Evolutionary conservation across 1,284 basidiomycete genomes (phyloP), one percentile per base, ranked within the genome.

Genomic region (Butyriboletus appendiculatus): DNA sequence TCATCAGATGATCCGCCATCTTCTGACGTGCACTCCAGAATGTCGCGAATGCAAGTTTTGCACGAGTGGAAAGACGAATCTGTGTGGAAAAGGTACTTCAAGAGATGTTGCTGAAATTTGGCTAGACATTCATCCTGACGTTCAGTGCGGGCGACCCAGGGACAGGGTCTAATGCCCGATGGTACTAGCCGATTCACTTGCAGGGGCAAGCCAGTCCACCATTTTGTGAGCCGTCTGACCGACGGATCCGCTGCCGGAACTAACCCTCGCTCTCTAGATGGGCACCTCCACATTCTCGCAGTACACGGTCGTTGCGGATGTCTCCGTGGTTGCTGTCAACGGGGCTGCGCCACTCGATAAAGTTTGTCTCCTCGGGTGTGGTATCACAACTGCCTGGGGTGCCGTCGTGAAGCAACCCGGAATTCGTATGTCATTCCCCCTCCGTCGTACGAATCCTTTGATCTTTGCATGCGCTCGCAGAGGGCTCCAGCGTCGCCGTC

Each of bases 271-370:
- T 7, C 26, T 40, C 48, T 45, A 96, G 93, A 99, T 99, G 97
- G 96, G 96, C 45, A 94, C 90, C 22, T 98, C 96, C 43, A 97
- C 96, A 5, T 99, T 99, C 78, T 96, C 94, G 24, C 96, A 99
- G 73, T 99, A 99, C 80, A 99, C 97, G 12, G 97, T 99, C 53
- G 95, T 99, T 5, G 93, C 94, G 47, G 94, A 99, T 67, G 95
- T 95, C 58, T 98, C 96, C 33, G 92, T 99, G 22, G 96, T 99
- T 40, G 86, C 92, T 24, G 87, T 99, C 58, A 86, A 90, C 75
- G 80, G 85, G 58, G 79, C 85, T 62, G 97, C 96, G 1, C 92
- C 94, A 11, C 83, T 98, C 32, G 90, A 98, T 49, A 97, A 95
- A 71, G 92, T 95, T 22, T 99, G 97, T 74, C 80, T 99, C 50